Evolutionary conservation across 305 asterid genomes (phyloP).

Genomic region (Fraxinus dipetala): DNA sequence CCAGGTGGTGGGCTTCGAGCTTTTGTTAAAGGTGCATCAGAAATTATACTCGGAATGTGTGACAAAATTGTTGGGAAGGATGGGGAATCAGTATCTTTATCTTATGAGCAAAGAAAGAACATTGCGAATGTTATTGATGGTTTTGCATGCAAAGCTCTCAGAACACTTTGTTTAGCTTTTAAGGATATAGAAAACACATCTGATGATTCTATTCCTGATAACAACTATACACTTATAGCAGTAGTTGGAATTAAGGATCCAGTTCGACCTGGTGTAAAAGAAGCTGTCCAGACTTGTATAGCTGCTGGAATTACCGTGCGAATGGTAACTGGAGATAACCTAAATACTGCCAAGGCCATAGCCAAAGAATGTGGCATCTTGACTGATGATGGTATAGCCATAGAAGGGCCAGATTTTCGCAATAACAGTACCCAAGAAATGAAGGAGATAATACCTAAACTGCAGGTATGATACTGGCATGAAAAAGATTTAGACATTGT

Average conservation of each 20-base stretch:
- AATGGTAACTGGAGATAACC: constrained; percentile 87
- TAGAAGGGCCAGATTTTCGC: constrained; percentile 70
- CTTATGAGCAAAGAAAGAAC: constrained; percentile 47
- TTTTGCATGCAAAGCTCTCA: constrained; percentile 65
- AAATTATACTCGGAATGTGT: constrained; percentile 57
- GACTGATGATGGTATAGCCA: constrained; percentile 63
- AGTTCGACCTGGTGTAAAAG: constrained; percentile 70
- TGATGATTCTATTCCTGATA: constrained; percentile 48
- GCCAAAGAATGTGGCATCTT: constrained; percentile 82
- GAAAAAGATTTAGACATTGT: not conserved
- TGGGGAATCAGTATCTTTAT: constrained; percentile 47
- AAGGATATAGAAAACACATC: constrained; percentile 40
- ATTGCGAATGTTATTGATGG: constrained; percentile 47
- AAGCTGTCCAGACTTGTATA: constrained; percentile 67
- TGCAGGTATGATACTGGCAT: constrained; percentile 45
- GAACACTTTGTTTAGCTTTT: constrained; percentile 75
- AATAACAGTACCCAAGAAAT: constrained; percentile 49
- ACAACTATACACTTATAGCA: constrained; percentile 55
- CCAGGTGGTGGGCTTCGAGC: constrained; percentile 48
- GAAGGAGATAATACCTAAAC: constrained; percentile 55
- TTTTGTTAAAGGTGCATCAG: constrained; percentile 77
- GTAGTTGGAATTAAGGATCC: constrained; percentile 81
- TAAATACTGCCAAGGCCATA: constrained; percentile 74
- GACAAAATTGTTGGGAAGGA: constrained; percentile 49
- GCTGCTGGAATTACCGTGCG: constrained; percentile 67